Conservation (phyloP, 805 yeast species). For the Lachancea mirantina region DNA sequence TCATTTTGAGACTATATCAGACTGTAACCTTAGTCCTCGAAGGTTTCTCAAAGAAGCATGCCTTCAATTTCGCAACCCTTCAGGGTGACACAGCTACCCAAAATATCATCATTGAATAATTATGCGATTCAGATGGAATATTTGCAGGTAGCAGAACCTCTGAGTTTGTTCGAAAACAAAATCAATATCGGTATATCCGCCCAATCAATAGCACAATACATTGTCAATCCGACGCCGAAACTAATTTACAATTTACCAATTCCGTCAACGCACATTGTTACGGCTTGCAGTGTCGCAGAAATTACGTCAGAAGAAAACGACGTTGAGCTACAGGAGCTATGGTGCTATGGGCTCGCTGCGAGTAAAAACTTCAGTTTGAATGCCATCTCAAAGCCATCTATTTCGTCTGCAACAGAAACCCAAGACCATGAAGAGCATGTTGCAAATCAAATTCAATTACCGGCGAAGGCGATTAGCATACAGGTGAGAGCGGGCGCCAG, state of each 20-base stretch:
- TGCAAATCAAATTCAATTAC: constrained; percentile 12
- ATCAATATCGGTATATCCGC: constrained; percentile 31
- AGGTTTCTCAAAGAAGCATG: constrained; percentile 19
- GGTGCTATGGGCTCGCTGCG: constrained; percentile 22
- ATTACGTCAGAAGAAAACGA: constrained; percentile 7
- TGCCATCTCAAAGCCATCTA: constrained; percentile 12
- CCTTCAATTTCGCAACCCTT: constrained; percentile 32
- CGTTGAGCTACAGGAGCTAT: constrained; percentile 15
- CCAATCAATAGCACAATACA: constrained; percentile 29
- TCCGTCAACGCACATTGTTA: constrained; percentile 29
- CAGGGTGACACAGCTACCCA: constrained; percentile 29
- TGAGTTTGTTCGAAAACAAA: constrained; percentile 20
- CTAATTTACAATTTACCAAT: constrained; percentile 27
- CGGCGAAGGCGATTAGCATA: constrained; percentile 15
- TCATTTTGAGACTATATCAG: background rate
- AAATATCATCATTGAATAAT: constrained; percentile 24
- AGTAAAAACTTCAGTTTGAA: constrained; percentile 18
- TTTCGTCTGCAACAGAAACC: constrained; percentile 12
- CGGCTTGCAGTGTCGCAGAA: constrained; percentile 26
- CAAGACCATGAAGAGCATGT: constrained; percentile 13
- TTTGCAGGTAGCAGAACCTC: constrained; percentile 22
- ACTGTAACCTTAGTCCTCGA: background rate
- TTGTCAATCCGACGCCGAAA: constrained; percentile 33
- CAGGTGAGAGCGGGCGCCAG: constrained; percentile 14
- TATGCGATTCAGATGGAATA: constrained; percentile 18